A percentile compares a stretch with the other conserved stretches of the same genome.
Evolutionary conservation across 306 rosid species (phyloP).

Genomic region (Lagenaria siceraria): DNA sequence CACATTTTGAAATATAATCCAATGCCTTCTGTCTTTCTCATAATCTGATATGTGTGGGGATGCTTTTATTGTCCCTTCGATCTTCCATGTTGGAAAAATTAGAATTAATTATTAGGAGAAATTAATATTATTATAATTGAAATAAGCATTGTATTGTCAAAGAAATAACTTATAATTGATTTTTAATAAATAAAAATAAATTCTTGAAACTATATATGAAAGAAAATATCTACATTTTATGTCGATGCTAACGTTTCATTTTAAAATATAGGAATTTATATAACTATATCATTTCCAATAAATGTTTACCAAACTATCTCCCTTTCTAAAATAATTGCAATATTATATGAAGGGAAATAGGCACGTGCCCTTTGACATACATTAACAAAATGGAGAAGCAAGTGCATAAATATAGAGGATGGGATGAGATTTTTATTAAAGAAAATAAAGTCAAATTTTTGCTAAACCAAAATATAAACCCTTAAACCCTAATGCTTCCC

Average conservation of each 20-base stretch:
- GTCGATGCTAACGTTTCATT: neutral
- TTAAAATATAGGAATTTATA: neutral
- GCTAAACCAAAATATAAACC: too few species aligned
- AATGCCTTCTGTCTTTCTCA: constrained; percentile 18
- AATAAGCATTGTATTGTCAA: neutral
- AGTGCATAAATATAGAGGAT: neutral
- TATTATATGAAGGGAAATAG: neutral
- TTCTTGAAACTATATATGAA: neutral
- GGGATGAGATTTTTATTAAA: too few species aligned
- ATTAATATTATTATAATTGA: neutral
- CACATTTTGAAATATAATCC: constrained; percentile 41
- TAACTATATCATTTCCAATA: neutral
- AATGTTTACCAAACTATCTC: neutral
- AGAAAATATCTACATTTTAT: neutral
- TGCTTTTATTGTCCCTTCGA: constrained; percentile 57
- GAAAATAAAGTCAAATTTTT: neutral
- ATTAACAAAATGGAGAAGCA: neutral
- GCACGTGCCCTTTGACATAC: neutral
- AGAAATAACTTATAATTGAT: neutral
- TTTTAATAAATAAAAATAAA: neutral
- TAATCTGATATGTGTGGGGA: constrained; percentile 40
- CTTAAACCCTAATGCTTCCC: neutral
- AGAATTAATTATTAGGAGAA: neutral
- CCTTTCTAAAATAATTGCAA: neutral
- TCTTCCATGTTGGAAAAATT: constrained; percentile 15